These are phyloP conservation scores for Trichophyton mentagrophytes DNA, from an alignment of 2,329 filamentous ascomycete genomes.

Conservation along the genomic window DNA sequence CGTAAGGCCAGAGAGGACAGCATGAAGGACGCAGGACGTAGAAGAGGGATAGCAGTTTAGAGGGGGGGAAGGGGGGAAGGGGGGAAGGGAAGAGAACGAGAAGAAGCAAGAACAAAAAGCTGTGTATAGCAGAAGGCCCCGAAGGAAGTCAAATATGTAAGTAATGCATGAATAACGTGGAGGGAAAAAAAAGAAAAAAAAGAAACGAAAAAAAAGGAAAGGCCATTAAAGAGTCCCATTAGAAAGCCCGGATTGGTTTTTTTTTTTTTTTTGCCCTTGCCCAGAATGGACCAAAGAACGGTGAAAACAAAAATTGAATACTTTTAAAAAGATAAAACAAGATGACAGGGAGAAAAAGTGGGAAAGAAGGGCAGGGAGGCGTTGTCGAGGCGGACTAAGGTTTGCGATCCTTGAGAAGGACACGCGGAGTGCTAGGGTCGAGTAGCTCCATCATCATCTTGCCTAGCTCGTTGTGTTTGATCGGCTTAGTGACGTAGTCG, in stretches of 20 bases:
- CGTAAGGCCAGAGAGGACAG: neutral
- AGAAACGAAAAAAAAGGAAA: neutral
- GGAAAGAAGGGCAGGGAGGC: neutral
- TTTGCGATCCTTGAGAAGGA: constrained; percentile 22
- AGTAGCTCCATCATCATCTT: constrained; percentile 39
- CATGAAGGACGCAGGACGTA: neutral
- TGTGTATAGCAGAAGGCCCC: neutral
- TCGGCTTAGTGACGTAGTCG: constrained; percentile 39
- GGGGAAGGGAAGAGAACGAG: neutral
- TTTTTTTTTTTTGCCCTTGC: neutral
- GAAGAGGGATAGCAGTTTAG: neutral
- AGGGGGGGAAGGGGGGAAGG: neutral
- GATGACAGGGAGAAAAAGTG: neutral
- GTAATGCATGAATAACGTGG: neutral
- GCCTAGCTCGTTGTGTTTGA: constrained; percentile 38
- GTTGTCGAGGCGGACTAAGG: neutral
- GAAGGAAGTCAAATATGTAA: neutral
- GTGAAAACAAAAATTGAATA: neutral
- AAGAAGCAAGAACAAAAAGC: neutral
- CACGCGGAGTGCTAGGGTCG: constrained; percentile 30
- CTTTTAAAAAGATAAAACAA: constrained; percentile 2
- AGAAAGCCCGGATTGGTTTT: neutral
- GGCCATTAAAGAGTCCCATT: neutral
- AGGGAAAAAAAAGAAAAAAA: too few species aligned
- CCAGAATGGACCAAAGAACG: neutral